Percentiles rank a stretch among this genome's conserved stretches.
phyloP scores from a whole-genome alignment of 2,329 filamentous ascomycete genomes.

The Shiraia sp. region DNA sequence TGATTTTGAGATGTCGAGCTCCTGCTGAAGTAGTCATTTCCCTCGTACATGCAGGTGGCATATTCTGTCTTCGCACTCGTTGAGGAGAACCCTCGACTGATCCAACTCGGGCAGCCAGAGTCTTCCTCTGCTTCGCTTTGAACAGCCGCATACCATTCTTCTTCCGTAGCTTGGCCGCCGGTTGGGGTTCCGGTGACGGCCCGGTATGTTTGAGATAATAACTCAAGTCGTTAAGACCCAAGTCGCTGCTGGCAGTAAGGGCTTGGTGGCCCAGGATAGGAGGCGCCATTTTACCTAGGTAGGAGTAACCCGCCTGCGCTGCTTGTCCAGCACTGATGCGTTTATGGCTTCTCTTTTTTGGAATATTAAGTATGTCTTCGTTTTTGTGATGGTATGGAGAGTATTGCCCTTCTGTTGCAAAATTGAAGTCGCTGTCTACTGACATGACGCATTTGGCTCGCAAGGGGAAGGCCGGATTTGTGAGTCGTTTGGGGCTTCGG shows the following conservation, averaged over 20 bases:
- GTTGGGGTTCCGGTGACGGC: slow-evolving; percentile 19
- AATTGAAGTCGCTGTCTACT: slow-evolving; percentile 25
- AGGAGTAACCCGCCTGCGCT: slow-evolving; percentile 20
- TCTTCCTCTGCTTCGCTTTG: slow-evolving; percentile 29
- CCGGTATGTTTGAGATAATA: slow-evolving; percentile 38
- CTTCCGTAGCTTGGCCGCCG: slow-evolving; percentile 11
- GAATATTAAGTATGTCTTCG: slow-evolving; percentile 10
- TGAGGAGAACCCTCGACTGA: slow-evolving; percentile 26
- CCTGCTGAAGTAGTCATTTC: slow-evolving; percentile 35
- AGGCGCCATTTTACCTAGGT: slow-evolving; percentile 32
- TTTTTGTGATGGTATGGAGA: slow-evolving; percentile 27
- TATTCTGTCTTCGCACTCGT: slow-evolving; percentile 14
- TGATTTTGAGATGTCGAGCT: slow-evolving; percentile 34
- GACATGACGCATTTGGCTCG: slow-evolving; percentile 17
- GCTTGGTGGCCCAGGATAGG: slow-evolving; percentile 38
- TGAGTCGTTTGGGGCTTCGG: slow-evolving; percentile 29
- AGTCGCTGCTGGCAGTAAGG: slow-evolving; percentile 29
- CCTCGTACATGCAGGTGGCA: slow-evolving; percentile 27
- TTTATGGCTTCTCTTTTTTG: slow-evolving; percentile 12
- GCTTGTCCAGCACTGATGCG: slow-evolving; percentile 14
- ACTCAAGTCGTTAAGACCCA: slow-evolving; percentile 35
- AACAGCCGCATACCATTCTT: slow-evolving; percentile 28
- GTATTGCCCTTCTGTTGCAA: slow-evolving; percentile 26
- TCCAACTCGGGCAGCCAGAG: slow-evolving; percentile 22
- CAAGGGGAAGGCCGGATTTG: slow-evolving; percentile 17